Conservation (phyloP, 139 green algal species). For the Nannochloris sp. region DNA sequence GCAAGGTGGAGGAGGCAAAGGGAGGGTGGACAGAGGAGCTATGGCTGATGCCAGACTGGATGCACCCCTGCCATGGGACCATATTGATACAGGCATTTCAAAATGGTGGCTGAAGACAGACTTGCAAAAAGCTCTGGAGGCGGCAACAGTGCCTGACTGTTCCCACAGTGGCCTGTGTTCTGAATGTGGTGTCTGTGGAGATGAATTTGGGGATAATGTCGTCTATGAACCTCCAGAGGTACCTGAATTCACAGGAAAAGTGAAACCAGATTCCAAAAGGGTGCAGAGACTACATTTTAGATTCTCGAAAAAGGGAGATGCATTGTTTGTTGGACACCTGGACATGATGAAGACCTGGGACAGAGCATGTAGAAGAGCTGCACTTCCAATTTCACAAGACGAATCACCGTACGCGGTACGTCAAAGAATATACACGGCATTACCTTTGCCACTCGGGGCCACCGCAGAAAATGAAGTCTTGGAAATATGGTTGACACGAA, state of each 20-base stretch:
- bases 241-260: constrained; percentile 47
- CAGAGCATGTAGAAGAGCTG: constrained; percentile 45
- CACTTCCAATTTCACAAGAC: constrained; percentile 38
- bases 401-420: constrained; percentile 36
- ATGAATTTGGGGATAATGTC: constrained; percentile 46
- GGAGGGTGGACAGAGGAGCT: constrained; percentile 50
- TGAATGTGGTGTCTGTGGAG: constrained; percentile 68
- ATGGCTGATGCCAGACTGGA: constrained; percentile 55
- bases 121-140: constrained; percentile 62
- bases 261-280: constrained; percentile 25
- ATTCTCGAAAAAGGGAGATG: constrained; percentile 43
- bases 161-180: constrained; percentile 52
- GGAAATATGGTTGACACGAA: constrained; percentile 32
- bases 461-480: constrained; percentile 42
- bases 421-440: constrained; percentile 33
- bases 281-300: constrained; percentile 41
- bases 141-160: constrained; percentile 62
- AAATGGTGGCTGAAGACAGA: constrained; percentile 74
- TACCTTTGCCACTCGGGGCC: constrained; percentile 49
- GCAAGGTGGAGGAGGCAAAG: constrained; percentile 53
- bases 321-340: constrained; percentile 62
- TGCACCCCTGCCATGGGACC: constrained; percentile 62
- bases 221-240: constrained; percentile 48
- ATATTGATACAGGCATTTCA: constrained; percentile 59
- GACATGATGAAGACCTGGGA: constrained; percentile 54